Base-by-base conservation (phyloP, 116 monocot species). In the Papilionanthe hybrid region DNA sequence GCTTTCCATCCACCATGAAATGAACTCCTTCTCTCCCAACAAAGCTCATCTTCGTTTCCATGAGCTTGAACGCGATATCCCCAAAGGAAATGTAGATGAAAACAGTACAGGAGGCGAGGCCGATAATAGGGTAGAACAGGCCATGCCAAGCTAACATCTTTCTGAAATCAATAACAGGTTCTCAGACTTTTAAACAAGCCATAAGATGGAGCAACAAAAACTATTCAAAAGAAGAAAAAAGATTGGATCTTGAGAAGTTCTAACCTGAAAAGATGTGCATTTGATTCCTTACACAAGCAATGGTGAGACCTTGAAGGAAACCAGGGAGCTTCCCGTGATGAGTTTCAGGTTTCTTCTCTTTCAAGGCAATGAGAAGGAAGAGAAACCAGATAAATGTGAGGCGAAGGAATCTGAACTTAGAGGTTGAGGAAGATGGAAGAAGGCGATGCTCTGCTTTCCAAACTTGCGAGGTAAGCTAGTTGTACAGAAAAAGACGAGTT, bases 31-130 rank as follows among this genome's bases (percentile, higher is more conserved):
- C 92, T 77, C 92, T 89, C 72, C 43, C 85, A 25, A 97, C 96
- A 58, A 94, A 97, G 43, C 81, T 86, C 92, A 91, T 82, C 56
- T 84, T 75, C 5, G 78, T 75, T 60, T 78, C 76, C 25, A n/a
- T 41, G 10, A 43, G 75, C 27, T 65, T 81, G 73, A 78, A 60
- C 2, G 75, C 77, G 15, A 88, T n/a, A 42, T 88, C 91, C 60
- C 88, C 85, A 78, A 91, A 87, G 5, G 92, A 88, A 79, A 92
- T 81, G 91, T 87, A 94, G 48, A 92, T 82, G 85, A 96, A 84
- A 37, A 84, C 90, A 45, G 86, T 84, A 48, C 88, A 88, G 9
- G 84, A 83, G 1, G 85, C 87, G 66, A 96, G 80, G 55, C 90
- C 92, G 27, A 96, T 63, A 22, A 92, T 57, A 15, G 84, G 87